phyloP scores from a whole-genome alignment of 148 eudicot genomes.

The Rhododendron griersonianum region DNA sequence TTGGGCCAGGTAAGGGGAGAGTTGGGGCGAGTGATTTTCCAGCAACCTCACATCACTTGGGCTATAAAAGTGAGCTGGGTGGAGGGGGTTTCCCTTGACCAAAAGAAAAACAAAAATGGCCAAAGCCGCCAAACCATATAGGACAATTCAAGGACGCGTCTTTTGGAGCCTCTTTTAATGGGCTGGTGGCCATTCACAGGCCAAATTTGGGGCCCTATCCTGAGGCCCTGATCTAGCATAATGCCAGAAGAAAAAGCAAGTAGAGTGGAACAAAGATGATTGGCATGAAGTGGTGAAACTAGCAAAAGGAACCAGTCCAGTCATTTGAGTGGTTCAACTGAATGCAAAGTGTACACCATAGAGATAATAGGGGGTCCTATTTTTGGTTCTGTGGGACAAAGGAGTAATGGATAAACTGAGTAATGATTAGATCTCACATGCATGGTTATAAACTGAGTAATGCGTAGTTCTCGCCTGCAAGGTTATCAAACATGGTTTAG shows the following conservation, averaged over 20 bases:
- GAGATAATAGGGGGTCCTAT: background rate
- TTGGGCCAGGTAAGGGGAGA: too few species aligned
- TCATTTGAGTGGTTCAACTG: background rate
- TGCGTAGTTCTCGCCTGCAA: too few species aligned
- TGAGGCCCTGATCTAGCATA: background rate
- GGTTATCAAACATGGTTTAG: too few species aligned
- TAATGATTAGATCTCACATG: background rate
- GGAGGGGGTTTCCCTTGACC: background rate
- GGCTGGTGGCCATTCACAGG: background rate
- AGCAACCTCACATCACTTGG: too few species aligned
- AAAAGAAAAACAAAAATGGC: too few species aligned
- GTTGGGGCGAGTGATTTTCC: too few species aligned
- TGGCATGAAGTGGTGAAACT: too few species aligned
- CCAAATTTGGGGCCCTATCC: background rate
- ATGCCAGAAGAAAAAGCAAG: background rate
- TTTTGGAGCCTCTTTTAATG: background rate
- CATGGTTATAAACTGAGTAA: too few species aligned
- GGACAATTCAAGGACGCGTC: background rate
- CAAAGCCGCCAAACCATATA: background rate
- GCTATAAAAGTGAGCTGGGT: background rate
- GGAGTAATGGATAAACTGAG: background rate
- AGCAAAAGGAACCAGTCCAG: background rate
- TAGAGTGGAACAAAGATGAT: background rate
- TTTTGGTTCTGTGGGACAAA: background rate
- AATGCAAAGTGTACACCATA: background rate